Evolutionary conservation across 176 grass and related monocot genomes (phyloP).

Genomic region (Microstegium vimineum): DNA sequence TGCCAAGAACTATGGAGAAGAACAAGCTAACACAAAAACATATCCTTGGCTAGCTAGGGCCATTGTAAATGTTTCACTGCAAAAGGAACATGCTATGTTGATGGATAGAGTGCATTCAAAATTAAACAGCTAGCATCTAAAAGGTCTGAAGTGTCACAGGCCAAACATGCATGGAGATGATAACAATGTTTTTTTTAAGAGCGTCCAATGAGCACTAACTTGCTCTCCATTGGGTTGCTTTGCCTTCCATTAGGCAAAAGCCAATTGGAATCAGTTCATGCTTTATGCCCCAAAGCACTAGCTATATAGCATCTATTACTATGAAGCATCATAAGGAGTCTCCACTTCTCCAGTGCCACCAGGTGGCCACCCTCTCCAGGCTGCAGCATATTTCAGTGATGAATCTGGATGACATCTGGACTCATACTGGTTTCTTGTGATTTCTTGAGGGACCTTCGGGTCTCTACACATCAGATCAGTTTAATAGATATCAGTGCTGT

Average conservation of each 20-base stretch:
- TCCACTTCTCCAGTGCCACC: conserved; percentile 38
- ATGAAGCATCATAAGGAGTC: conserved; percentile 74
- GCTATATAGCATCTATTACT: conserved; percentile 47
- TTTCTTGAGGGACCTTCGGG: background rate
- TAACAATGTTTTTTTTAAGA: conserved; percentile 36
- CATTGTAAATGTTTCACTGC: conserved; percentile 24
- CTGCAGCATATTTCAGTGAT: conserved; percentile 33
- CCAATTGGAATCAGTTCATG: conserved; percentile 59
- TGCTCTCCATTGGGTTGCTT: conserved; percentile 5
- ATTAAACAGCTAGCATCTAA: conserved; percentile 42
- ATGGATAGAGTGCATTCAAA: conserved; percentile 31
- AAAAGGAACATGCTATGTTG: conserved; percentile 28
- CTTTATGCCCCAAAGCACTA: conserved; percentile 85
- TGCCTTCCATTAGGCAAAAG: conserved; percentile 46
- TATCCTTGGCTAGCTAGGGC: conserved; percentile 13
- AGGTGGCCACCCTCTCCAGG: conserved; percentile 40
- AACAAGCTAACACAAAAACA: conserved; percentile 19
- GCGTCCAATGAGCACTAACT: conserved; percentile 39
- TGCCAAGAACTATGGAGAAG: conserved; percentile 3
- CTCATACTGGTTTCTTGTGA: background rate
- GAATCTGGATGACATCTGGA: conserved; percentile 40
- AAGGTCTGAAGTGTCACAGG: conserved; percentile 40
- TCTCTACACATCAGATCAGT: background rate
- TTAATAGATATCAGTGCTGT: background rate
- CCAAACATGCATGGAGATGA: conserved; percentile 40